phyloP scores from a whole-genome alignment of 331 rosid species.

The Malus hybrid region DNA sequence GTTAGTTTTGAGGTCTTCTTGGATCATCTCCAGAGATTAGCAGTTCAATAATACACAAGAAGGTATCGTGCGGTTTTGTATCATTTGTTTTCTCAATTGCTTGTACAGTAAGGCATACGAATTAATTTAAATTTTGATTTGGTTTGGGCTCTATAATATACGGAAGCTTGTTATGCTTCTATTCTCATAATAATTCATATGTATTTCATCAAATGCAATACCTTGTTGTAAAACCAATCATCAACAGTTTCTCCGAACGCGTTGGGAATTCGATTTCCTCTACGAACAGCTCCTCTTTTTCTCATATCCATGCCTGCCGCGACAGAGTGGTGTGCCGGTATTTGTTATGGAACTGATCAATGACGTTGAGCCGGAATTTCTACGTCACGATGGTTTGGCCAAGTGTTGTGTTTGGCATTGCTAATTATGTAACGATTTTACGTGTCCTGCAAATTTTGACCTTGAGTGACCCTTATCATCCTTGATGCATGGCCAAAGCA shows the following conservation, averaged over 20 bases:
- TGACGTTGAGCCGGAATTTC: neutral
- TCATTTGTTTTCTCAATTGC: slow-evolving; percentile 15
- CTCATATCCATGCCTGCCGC: too few species aligned
- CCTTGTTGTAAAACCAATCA: neutral
- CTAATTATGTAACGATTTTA: too few species aligned
- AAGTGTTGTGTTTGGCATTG: too few species aligned
- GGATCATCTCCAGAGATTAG: slow-evolving; percentile 96
- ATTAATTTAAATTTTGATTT: slow-evolving; percentile 3
- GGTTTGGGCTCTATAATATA: slow-evolving; percentile 2
- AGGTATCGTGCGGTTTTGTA: slow-evolving; percentile 29
- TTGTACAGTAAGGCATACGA: slow-evolving; percentile 47
- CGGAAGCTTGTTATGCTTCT: neutral
- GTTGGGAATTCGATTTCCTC: neutral
- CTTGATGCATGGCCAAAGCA: too few species aligned
- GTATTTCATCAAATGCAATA: neutral
- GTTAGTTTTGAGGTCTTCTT: slow-evolving; percentile 94
- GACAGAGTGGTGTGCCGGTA: neutral
- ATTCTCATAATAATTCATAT: neutral
- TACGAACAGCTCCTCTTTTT: too few species aligned
- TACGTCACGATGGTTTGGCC: too few species aligned
- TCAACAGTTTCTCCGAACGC: neutral
- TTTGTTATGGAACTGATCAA: neutral
- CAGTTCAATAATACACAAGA: slow-evolving; percentile 50
- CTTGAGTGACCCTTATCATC: too few species aligned
- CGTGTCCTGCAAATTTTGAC: too few species aligned